Evolutionary conservation across 2,329 filamentous ascomycete genomes (phyloP), one percentile per base, ranked within the genome.

Genomic region (Ophidiomyces ophidiicola): DNA sequence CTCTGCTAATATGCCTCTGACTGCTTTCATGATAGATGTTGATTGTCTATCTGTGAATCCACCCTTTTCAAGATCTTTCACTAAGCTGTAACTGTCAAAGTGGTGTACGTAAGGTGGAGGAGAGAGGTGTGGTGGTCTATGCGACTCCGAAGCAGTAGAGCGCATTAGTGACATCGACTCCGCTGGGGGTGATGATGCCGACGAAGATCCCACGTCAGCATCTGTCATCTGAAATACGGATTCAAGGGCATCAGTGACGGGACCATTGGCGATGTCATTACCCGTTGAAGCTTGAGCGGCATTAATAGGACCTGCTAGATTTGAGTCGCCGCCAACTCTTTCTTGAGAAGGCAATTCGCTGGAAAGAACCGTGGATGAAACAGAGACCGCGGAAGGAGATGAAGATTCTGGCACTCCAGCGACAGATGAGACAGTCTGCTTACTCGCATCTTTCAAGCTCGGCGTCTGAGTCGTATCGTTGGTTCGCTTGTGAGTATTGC

Each of bases 21-120:
- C 78, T 4, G 81, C 85, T 66, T 96, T 96, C 90, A 98, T 98
- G 36, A 85, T 69, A 4, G 79, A 84, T 36, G 86, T 76, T 18
- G 85, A 78, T 60, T 94, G 88, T 0, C 70, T 70, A 31, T 74
- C 68, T 1, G 73, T 76, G 61, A 86, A 94, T 0, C 80, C 81
- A 8, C 78, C 77, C 0, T 63, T 64, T 12, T 78, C 71, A 11
- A 98, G 75, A 51, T 84, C 76, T 53, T 81, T 80, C 11, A 96
- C 90, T 4, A 96, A 72, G 10, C 77, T 79, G 61, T 90, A 98
- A 17, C 80, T 94, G 62, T 98, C 88, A 61, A 98, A 98, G 63
- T 96, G 86, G 63, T 98, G 90, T 23, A 94, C 78, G 55, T 94
- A 92, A 1, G 42, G 42, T 2, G 23, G 33, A 7, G 43, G 55